Evolutionary conservation across 805 yeast species (phyloP).

Genomic region (Starmerella vaccinii): DNA sequence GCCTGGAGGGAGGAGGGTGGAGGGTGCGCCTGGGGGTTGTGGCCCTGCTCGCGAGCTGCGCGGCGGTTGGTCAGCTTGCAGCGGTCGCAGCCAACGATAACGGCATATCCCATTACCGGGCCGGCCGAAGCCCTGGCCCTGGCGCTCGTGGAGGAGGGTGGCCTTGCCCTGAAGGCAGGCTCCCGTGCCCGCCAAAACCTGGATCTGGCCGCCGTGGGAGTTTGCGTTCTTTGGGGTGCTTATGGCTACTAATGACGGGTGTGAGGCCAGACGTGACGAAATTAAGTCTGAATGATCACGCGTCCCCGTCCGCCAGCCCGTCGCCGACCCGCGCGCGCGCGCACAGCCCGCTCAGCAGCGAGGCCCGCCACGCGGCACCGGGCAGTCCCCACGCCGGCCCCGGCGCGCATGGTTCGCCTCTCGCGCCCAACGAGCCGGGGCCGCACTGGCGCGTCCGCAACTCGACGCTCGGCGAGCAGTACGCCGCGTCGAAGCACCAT

Average conservation of each 20-base stretch:
- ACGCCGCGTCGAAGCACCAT: neutral
- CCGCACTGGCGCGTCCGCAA: conserved; percentile 6
- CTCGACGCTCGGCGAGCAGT: conserved; percentile 7
- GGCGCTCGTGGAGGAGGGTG: neutral
- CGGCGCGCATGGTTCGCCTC: neutral
- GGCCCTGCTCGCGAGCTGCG: neutral
- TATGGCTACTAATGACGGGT: conserved; percentile 6
- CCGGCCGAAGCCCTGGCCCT: neutral
- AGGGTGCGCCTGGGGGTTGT: no score
- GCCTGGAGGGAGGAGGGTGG: no score
- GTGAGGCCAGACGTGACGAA: conserved; percentile 6
- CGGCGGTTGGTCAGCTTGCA: neutral
- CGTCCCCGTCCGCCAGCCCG: neutral
- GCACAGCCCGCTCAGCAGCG: neutral
- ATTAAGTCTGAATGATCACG: neutral
- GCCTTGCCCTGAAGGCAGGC: neutral
- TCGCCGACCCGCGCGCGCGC: neutral
- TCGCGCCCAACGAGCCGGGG: conserved; percentile 5
- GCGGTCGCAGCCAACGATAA: conserved; percentile 1
- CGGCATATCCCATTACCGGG: neutral
- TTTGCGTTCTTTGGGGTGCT: neutral
- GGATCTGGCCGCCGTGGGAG: neutral
- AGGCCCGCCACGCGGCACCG: neutral
- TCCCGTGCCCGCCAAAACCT: neutral
- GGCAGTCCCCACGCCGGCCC: neutral